phyloP scores from a whole-genome alignment of 331 rosid genomes.

The Pyrus hybrid region DNA sequence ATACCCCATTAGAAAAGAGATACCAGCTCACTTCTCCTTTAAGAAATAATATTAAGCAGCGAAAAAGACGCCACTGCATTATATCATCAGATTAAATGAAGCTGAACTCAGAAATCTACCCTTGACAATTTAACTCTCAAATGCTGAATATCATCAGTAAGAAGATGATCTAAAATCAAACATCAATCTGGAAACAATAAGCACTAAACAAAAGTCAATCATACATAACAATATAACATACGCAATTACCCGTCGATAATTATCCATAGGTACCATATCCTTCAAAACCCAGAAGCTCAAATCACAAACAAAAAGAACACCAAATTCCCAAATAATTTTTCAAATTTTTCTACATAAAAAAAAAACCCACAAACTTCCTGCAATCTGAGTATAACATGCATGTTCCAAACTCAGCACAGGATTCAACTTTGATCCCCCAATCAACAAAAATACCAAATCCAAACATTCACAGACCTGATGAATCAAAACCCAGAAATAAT shows the following conservation, averaged over 20 bases:
- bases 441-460: not conserved
- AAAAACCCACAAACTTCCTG: slow-evolving; percentile 4
- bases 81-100: slow-evolving; percentile 12
- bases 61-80: slow-evolving; percentile 11
- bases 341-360: not conserved
- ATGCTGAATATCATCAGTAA: not conserved
- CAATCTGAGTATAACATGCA: slow-evolving; percentile 6
- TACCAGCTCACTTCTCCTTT: slow-evolving; percentile 7
- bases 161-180: not conserved
- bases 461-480: not conserved
- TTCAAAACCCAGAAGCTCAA: slow-evolving; percentile 21
- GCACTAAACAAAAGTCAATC: not conserved
- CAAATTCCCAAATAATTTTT: not conserved
- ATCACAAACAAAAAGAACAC: slow-evolving; percentile 24
- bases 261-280: not conserved
- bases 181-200: not conserved
- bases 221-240: slow-evolving; percentile 1
- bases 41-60: slow-evolving; percentile 9
- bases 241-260: not conserved
- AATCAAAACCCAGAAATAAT: slow-evolving; percentile 19
- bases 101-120: slow-evolving; percentile 12
- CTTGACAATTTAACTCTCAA: not conserved
- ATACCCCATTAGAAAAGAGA: not conserved
- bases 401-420: slow-evolving; percentile 13
- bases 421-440: slow-evolving; percentile 7